These are phyloP conservation scores for Ogataea methylovora DNA, from an alignment of 805 yeast genomes.

Conservation along the genomic window DNA sequence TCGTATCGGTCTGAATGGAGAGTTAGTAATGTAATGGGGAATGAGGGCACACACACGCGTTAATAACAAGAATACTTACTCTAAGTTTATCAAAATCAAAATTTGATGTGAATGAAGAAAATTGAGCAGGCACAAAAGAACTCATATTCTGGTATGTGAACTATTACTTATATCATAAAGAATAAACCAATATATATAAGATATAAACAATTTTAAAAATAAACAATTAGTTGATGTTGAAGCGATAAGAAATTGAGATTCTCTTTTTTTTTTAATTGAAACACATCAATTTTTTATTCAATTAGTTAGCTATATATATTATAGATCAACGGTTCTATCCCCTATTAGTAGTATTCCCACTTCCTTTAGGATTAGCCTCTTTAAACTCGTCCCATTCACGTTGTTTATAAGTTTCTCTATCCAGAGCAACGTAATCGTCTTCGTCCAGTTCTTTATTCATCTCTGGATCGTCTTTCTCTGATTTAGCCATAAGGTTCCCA, in stretches of 20 bases:
- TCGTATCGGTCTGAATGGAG: constrained; percentile 20
- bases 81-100: constrained; percentile 26
- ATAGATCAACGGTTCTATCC: constrained; percentile 49
- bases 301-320: neutral
- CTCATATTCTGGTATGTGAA: no score
- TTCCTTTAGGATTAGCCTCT: constrained; percentile 79
- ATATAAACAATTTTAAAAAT: no score
- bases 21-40: neutral
- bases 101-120: constrained; percentile 23
- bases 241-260: no score
- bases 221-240: no score
- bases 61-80: constrained; percentile 10
- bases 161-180: no score
- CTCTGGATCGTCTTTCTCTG: constrained; percentile 32
- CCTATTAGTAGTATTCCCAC: constrained; percentile 85
- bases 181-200: no score
- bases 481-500: no score
- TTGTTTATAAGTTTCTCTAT: constrained; percentile 62
- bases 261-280: neutral
- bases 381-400: constrained; percentile 93
- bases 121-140: constrained; percentile 30
- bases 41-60: neutral
- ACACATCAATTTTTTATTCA: no score
- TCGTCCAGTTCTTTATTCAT: constrained; percentile 46
- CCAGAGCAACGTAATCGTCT: constrained; percentile 54